Percentiles rank a stretch among this genome's conserved stretches.
Conservation (phyloP, 805 yeast genomes). For the Candida palmyrensis region DNA sequence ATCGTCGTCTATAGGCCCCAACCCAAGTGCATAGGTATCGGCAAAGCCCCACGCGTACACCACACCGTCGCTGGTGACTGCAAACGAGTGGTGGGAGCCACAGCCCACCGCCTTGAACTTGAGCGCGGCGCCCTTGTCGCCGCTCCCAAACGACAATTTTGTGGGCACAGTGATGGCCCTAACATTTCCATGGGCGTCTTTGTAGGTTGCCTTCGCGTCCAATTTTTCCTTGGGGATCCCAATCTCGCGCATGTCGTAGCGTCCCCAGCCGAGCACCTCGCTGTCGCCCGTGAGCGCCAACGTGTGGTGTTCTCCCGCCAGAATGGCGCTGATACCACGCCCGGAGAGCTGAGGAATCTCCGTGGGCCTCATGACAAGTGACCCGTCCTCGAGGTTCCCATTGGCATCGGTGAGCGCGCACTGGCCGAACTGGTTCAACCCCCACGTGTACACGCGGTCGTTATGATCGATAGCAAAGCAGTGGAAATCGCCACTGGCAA, state of each 20-base stretch:
- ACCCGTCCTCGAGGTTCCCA: slow-evolving; percentile 78
- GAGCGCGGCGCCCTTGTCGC: slow-evolving; percentile 23
- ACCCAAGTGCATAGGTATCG: slow-evolving; percentile 93
- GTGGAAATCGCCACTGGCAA: slow-evolving; percentile 94
- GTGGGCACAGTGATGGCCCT: slow-evolving; percentile 88
- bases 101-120: slow-evolving; percentile 50
- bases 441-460: slow-evolving; percentile 83
- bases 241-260: slow-evolving; percentile 88
- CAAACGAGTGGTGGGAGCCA: slow-evolving; percentile 92
- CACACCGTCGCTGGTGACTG: slow-evolving; percentile 77
- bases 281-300: slow-evolving; percentile 71
- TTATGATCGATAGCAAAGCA: slow-evolving; percentile 82
- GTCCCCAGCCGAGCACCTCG: slow-evolving; percentile 78
- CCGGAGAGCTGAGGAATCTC: slow-evolving; percentile 59
- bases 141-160: slow-evolving; percentile 38
- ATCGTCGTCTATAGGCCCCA: slow-evolving; percentile 88
- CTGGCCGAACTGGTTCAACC: slow-evolving; percentile 94
- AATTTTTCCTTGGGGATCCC: slow-evolving; percentile 67
- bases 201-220: slow-evolving; percentile 69
- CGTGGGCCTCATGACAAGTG: slow-evolving; percentile 73
- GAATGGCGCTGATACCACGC: slow-evolving; percentile 53
- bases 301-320: slow-evolving; percentile 95
- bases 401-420: slow-evolving; percentile 66
- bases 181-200: slow-evolving; percentile 73
- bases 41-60: slow-evolving; percentile 98